A percentile compares a stretch with the other conserved stretches of the same genome.
Evolutionary conservation across 2,329 filamentous ascomycete species (phyloP).

Genomic region (Colletotrichum limetticola): DNA sequence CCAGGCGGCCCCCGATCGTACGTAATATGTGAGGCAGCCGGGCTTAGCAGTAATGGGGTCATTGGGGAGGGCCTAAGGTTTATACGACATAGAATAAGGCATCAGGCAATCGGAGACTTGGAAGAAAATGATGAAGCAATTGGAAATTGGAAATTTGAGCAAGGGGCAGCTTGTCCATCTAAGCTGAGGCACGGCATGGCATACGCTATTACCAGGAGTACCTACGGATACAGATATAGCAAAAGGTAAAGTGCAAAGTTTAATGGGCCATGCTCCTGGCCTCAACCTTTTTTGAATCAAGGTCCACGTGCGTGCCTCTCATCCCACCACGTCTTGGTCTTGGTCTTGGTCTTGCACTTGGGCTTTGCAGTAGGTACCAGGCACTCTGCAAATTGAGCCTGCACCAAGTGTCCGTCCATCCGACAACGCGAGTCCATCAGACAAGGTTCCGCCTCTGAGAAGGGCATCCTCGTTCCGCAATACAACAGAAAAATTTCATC

Average conservation of each 20-base stretch:
- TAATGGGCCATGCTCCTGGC: slow-evolving; percentile 10
- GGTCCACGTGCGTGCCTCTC: not conserved
- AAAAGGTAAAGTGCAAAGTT: slow-evolving; percentile 6
- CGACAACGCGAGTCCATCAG: not conserved
- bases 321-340: not conserved
- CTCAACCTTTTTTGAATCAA: not conserved
- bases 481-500: not conserved
- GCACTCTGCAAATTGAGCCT: not conserved
- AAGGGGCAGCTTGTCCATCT: not conserved
- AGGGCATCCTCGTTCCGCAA: slow-evolving; percentile 13
- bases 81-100: not conserved
- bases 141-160: not conserved
- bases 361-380: not conserved
- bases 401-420: not conserved
- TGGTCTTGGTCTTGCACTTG: too few relatives aligned
- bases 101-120: not conserved
- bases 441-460: slow-evolving; percentile 9
- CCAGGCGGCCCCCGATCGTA: not conserved
- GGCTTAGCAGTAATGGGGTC: not conserved
- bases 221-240: not conserved
- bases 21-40: not conserved
- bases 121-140: not conserved
- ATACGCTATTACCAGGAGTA: too few relatives aligned
- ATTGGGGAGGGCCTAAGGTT: not conserved
- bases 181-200: not conserved